Base-by-base conservation (phyloP, 2,329 filamentous ascomycete species). In the Aotearoamyces nothofagi region DNA sequence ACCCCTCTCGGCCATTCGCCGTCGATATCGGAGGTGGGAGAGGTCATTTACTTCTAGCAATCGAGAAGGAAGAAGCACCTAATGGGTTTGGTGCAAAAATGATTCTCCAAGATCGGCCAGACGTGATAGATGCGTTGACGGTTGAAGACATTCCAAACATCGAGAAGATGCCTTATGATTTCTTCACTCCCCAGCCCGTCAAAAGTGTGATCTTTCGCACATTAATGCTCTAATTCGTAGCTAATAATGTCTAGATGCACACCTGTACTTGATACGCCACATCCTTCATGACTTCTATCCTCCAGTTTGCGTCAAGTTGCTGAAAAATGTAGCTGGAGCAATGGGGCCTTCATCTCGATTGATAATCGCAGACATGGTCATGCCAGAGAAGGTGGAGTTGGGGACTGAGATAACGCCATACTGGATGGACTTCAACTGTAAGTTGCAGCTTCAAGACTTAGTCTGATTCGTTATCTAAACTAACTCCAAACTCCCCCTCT, bases 131-230 rank as follows among this genome's bases (percentile, higher is more conserved):
- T 9, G 26, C 33, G 4, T 33, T 46, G 4, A 33, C 30, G 4
- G 20, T 26, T 15, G 35, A 42, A 12, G 35, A 41, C n/a, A 36
- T 46, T 9, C 39, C 40, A 0, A 37, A 37, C 7, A 39, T 46
- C 12, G 41, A 45, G 19, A 41, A 38, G 27, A 47, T 46, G 34
- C 15, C 32, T 11, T 45, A 46, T 28, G 41, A 49, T 26, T 46
- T 48, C 25, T 46, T 42, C 24, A 39, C 39, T 3, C 35, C 36
- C 2, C 44, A 49, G 17, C 43, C 45, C 6, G 30, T 49, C 5
- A 41, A 43, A 30, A 36, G 42, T 43, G 34, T 17, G 30, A 23
- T 23, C 14, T 22, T 19, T 14, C 5, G 12, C 5, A 9, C 15
- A 2, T 2, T 15, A 5, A 12, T 13, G 12, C 10, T 10, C 23